These are phyloP conservation scores for Cladobotryum protrusum DNA, from an alignment of 2,329 filamentous ascomycete genomes.

Conservation along the genomic window DNA sequence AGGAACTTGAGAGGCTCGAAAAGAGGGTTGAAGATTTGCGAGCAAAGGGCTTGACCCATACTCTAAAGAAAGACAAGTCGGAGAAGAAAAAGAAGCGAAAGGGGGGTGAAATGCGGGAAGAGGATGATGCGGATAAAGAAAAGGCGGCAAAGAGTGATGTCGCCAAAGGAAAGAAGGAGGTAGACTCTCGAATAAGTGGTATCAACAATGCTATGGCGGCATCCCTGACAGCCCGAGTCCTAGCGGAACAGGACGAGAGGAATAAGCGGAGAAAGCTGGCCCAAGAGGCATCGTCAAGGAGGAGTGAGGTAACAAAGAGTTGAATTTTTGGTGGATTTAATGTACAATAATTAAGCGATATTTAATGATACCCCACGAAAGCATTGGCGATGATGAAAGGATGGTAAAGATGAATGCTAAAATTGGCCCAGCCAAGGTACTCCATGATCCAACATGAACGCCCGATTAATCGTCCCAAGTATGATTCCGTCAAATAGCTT, in stretches of 20 bases:
- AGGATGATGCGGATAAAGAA: constrained; percentile 19
- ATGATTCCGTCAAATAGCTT: too few species aligned
- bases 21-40: constrained; percentile 63
- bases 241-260: constrained; percentile 77
- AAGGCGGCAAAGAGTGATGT: constrained; percentile 8
- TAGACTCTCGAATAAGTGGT: constrained; percentile 40
- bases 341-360: constrained; percentile 2
- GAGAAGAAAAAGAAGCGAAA: constrained; percentile 66
- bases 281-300: constrained; percentile 9
- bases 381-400: too few species aligned
- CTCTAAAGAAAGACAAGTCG: constrained; percentile 72
- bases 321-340: neutral
- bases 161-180: constrained; percentile 24
- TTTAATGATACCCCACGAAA: constrained; percentile 10
- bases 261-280: constrained; percentile 72
- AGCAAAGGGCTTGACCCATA: constrained; percentile 71
- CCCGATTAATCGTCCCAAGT: too few species aligned
- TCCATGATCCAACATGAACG: too few species aligned
- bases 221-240: constrained; percentile 74
- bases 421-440: neutral
- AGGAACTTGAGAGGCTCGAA: constrained; percentile 63
- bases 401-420: neutral
- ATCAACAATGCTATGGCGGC: constrained; percentile 90
- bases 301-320: constrained; percentile 5
- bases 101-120: constrained; percentile 28